These are phyloP conservation scores for Rhodosporidiobolus sp. DNA, from an alignment of 768 basidiomycete species.

Conservation along the genomic window DNA sequence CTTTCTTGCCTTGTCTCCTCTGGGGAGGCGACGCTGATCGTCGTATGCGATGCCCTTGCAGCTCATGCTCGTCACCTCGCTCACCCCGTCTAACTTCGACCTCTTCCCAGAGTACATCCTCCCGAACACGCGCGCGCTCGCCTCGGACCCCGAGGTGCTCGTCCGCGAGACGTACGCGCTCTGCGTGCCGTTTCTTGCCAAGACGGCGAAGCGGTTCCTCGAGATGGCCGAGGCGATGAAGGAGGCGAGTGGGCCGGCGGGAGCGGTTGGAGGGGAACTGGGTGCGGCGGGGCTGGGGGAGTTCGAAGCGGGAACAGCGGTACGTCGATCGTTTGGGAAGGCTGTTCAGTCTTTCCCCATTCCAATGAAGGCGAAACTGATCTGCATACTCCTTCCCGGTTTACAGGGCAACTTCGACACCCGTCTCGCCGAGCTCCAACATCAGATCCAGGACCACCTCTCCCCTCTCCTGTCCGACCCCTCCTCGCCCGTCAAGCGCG, in stretches of 20 bases:
- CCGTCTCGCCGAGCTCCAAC: conserved; percentile 78
- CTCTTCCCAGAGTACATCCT: conserved; percentile 95
- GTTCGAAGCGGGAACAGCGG: conserved; percentile 64
- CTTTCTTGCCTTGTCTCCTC: background rate
- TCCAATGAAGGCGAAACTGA: background rate
- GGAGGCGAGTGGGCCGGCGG: conserved; percentile 12
- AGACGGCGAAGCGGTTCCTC: conserved; percentile 78
- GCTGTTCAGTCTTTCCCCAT: background rate
- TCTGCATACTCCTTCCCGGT: no score
- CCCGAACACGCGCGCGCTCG: conserved; percentile 78
- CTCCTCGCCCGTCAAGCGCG: conserved; percentile 84
- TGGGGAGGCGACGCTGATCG: conserved; percentile 5
- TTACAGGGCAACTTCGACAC: conserved; percentile 91
- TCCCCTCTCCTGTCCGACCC: conserved; percentile 81
- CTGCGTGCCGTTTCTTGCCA: conserved; percentile 77
- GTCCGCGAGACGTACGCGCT: conserved; percentile 77
- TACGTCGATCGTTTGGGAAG: conserved; percentile 5
- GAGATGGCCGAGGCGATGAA: conserved; percentile 91
- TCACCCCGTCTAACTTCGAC: conserved; percentile 53
- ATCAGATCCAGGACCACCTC: conserved; percentile 79
- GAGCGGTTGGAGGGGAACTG: conserved; percentile 63
- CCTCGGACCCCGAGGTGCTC: conserved; percentile 78
- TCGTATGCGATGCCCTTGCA: conserved; percentile 45
- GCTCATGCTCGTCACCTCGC: conserved; percentile 46
- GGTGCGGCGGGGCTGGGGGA: conserved; percentile 69